phyloP scores from a whole-genome alignment of 1,284 basidiomycete genomes.

The Malassezia caprae region DNA sequence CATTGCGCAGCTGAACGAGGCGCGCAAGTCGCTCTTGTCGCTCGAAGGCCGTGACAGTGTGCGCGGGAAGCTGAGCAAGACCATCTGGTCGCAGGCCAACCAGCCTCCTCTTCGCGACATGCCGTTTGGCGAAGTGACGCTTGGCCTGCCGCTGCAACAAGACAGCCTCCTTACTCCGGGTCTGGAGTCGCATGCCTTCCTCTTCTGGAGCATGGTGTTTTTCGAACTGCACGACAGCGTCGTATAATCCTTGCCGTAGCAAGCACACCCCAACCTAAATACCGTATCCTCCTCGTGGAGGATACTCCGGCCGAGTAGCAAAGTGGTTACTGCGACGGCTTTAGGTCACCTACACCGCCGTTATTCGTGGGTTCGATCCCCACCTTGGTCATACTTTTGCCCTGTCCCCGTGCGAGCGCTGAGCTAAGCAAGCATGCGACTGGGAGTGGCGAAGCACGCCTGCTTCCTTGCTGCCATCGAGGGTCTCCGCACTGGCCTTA shows the following conservation, averaged over 20 bases:
- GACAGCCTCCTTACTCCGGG: conserved; percentile 21
- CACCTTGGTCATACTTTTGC: conserved; percentile 18
- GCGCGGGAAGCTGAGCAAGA: conserved; percentile 24
- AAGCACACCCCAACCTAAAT: background rate
- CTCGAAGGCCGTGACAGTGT: conserved; percentile 29
- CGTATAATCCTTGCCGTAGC: background rate
- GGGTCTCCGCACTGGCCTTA: background rate
- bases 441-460: background rate
- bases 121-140: conserved; percentile 22
- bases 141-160: conserved; percentile 31
- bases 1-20: conserved; percentile 34
- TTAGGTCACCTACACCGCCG: conserved; percentile 15
- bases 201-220: conserved; percentile 15
- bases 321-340: conserved; percentile 22
- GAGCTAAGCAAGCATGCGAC: background rate
- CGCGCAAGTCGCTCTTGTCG: conserved; percentile 24
- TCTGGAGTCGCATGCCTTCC: conserved; percentile 18
- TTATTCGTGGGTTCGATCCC: conserved; percentile 23
- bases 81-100: background rate
- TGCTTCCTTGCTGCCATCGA: background rate
- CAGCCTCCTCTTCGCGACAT: conserved; percentile 13
- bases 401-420: background rate
- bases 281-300: background rate
- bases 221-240: conserved; percentile 3
- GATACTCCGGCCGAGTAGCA: conserved; percentile 15